phyloP scores from a whole-genome alignment of 31 red algal species.

The Pterothamnion heteromorphum region DNA sequence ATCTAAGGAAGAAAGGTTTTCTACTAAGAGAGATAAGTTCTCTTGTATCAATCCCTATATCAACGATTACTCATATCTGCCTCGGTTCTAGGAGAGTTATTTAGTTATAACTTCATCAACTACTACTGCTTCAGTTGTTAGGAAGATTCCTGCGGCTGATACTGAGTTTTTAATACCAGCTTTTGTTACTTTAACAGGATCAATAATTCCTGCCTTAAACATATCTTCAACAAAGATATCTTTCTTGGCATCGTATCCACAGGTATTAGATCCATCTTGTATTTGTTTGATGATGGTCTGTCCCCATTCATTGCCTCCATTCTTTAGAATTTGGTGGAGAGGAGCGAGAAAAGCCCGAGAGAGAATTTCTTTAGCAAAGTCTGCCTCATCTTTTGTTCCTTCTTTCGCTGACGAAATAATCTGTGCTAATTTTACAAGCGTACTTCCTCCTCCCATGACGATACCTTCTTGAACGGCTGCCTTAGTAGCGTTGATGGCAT shows the following conservation, averaged over 20 bases:
- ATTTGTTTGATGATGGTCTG: constrained; percentile 70
- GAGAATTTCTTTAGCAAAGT: constrained; percentile 68
- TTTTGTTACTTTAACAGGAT: constrained; percentile 79
- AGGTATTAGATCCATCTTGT: constrained; percentile 54
- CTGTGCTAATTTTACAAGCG: constrained; percentile 48
- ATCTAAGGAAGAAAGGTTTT: no score
- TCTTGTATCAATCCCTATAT: no score
- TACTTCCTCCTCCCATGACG: constrained; percentile 75
- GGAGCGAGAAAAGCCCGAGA: constrained; percentile 69
- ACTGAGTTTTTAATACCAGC: constrained; percentile 75
- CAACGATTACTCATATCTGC: no score
- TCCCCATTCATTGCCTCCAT: constrained; percentile 81
- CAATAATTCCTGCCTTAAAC: constrained; percentile 71
- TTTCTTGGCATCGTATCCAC: constrained; percentile 77
- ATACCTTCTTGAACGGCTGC: constrained; percentile 92
- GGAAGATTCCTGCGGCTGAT: constrained; percentile 65
- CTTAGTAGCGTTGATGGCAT: constrained; percentile 89
- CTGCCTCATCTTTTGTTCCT: constrained; percentile 71
- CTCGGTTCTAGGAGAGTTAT: no score
- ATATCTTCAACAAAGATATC: constrained; percentile 78
- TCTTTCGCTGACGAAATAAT: constrained; percentile 22
- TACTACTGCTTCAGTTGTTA: constrained; percentile 79
- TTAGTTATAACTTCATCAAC: no score
- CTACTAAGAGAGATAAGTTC: no score
- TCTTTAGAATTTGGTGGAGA: constrained; percentile 75